Evolutionary conservation across 306 rosid species (phyloP), one percentile per base, ranked within the genome.

Genomic region (Biancaea sappan): DNA sequence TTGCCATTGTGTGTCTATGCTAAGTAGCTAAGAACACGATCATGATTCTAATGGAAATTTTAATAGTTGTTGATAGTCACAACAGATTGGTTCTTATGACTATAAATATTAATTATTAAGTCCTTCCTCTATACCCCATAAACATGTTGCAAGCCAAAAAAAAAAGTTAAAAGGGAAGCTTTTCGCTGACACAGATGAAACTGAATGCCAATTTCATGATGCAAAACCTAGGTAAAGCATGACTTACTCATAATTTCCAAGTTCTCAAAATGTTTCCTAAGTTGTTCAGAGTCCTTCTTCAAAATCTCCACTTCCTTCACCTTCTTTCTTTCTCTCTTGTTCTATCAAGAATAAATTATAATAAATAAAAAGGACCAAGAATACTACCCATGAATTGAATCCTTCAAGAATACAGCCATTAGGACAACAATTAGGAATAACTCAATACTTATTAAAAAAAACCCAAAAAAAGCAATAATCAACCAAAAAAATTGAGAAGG

Each of bases 271-370:
- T 91, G 97, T 69, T 91, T 90, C 78, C 63, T 87, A 10, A 91
- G 79, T 16, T 90, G 81, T 1, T 91, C 97, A 0, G 97, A 97
- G 70, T 93, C 97, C 79, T 93, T 93, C 94, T 91, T 93, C 91
- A 93, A 81, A 70, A 93, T 91, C 73, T 97, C 98, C 79, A 91
- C 98, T 79, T 93, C 97, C 82, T 97, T 88, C 83, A 93, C 98
- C 91, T 93, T 93, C 78, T 93, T 93, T 15, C 98, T 79, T 93
- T 93, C 98, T 79, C 90, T 93, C 79, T 93, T 93, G 58, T 90
- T 93, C 95, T 93, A 87, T 77, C 31, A 67, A 38, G 3, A 57
- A 71, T 53, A 77, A 64, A 56, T 37, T 74, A 71, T 11, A 0
- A 71, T 21, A 82, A 26, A 52, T 40, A 9, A 8, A 53, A 26